A percentile compares a stretch with the other conserved stretches of the same genome.
These are phyloP conservation scores for Pilaira anomala DNA, from an alignment of 192 early-diverging fungal genomes.

Conservation along the genomic window DNA sequence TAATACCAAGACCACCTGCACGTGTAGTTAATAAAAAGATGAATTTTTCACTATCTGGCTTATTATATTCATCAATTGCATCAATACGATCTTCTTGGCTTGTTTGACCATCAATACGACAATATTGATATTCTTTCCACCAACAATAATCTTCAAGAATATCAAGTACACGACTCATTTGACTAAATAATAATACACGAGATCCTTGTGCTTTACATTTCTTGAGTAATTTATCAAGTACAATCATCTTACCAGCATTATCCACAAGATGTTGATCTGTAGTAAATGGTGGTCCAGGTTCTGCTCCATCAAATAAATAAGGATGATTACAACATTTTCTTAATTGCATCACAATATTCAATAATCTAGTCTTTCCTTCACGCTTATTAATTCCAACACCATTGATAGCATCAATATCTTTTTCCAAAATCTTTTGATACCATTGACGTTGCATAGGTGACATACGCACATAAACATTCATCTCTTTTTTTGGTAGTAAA, in stretches of 20 bases:
- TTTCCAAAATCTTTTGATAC: constrained; percentile 94
- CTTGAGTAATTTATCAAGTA: constrained; percentile 86
- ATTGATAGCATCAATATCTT: constrained; percentile 97
- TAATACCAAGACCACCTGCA: constrained; percentile 97
- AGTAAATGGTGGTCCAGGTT: constrained; percentile 94
- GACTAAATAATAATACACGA: constrained; percentile 92
- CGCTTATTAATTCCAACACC: constrained; percentile 66
- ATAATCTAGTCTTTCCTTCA: constrained; percentile 84
- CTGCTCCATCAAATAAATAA: constrained; percentile 85
- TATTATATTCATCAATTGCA: constrained; percentile 93
- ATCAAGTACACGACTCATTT: constrained; percentile 98
- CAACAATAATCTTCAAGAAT: constrained; percentile 97
- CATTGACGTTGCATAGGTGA: constrained; percentile 92
- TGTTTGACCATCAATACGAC: constrained; percentile 96
- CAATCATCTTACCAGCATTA: constrained; percentile 92
- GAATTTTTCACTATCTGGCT: constrained; percentile 86
- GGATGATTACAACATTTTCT: constrained; percentile 97
- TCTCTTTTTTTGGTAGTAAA: constrained; percentile 89
- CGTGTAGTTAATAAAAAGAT: constrained; percentile 95
- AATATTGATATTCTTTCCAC: constrained; percentile 89
- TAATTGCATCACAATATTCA: constrained; percentile 95
- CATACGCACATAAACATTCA: constrained; percentile 91
- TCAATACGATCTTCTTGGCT: constrained; percentile 89
- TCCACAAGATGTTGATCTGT: constrained; percentile 94
- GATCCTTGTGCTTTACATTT: constrained; percentile 85